A percentile compares a stretch with the other conserved stretches of the same genome.
phyloP scores from a whole-genome alignment of 1,284 basidiomycete species.

The Ustilago hordei region DNA sequence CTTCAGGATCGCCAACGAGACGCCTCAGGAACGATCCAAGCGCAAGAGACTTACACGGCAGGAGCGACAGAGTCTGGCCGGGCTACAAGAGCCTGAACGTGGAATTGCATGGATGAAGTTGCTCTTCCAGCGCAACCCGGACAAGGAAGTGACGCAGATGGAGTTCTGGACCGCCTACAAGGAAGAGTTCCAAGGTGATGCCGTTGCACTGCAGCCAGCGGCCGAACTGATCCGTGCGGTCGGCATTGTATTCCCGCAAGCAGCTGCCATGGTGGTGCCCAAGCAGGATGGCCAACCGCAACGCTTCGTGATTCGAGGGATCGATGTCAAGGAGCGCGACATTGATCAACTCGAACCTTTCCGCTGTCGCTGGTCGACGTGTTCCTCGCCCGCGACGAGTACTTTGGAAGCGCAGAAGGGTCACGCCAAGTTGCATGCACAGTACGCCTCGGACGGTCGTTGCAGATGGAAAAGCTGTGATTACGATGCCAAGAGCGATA shows the following conservation, averaged over 20 bases:
- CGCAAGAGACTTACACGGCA: slow-evolving; percentile 45
- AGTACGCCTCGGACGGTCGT: slow-evolving; percentile 41
- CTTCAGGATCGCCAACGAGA: slow-evolving; percentile 34
- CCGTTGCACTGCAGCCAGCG: slow-evolving; percentile 77
- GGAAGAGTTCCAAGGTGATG: slow-evolving; percentile 72
- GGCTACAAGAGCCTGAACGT: slow-evolving; percentile 58
- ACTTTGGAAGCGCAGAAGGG: slow-evolving; percentile 42
- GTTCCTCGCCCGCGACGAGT: slow-evolving; percentile 43
- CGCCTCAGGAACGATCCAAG: slow-evolving; percentile 44
- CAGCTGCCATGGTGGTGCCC: slow-evolving; percentile 83
- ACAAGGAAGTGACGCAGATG: slow-evolving; percentile 85
- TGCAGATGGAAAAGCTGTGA: slow-evolving; percentile 60
- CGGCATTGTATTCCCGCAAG: slow-evolving; percentile 80
- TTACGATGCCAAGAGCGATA: slow-evolving; percentile 31
- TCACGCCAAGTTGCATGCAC: slow-evolving; percentile 53
- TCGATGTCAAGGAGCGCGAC: slow-evolving; percentile 71
- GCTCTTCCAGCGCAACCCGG: slow-evolving; percentile 79
- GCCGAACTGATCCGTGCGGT: slow-evolving; percentile 90
- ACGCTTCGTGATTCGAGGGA: slow-evolving; percentile 83
- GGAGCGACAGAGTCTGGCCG: slow-evolving; percentile 42
- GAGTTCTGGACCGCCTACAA: slow-evolving; percentile 90
- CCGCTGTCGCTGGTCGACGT: slow-evolving; percentile 59
- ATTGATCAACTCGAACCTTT: slow-evolving; percentile 35
- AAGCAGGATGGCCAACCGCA: slow-evolving; percentile 73
- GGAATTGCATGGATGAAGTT: slow-evolving; percentile 74